phyloP scores from a whole-genome alignment of 805 yeast species.

The Komagataella pseudopastoris region DNA sequence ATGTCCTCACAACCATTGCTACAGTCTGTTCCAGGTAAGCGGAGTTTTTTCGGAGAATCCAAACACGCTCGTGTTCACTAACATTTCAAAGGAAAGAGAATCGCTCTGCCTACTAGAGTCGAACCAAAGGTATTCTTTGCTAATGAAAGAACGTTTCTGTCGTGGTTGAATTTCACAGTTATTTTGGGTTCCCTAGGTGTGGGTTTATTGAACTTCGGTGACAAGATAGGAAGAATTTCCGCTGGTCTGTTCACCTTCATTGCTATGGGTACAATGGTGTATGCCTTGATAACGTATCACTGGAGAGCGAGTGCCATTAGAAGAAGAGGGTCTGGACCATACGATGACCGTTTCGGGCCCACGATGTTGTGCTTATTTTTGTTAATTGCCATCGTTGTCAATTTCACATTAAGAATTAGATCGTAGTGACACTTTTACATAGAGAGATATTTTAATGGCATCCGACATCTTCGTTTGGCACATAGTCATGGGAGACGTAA shows the following conservation, averaged over 20 bases:
- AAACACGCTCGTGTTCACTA: slow-evolving; percentile 2
- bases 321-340: slow-evolving; percentile 97
- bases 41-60: not conserved
- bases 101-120: slow-evolving; percentile 94
- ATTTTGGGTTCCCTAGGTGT: slow-evolving; percentile 94
- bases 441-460: slow-evolving; percentile 5
- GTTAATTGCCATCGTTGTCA: slow-evolving; percentile 84
- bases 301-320: slow-evolving; percentile 99
- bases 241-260: slow-evolving; percentile 92
- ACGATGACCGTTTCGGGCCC: slow-evolving; percentile 97
- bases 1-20: slow-evolving; percentile 66
- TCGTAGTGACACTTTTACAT: slow-evolving; percentile 16
- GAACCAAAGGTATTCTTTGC: slow-evolving; percentile 99
- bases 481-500: not conserved
- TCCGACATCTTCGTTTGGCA: slow-evolving; percentile 7
- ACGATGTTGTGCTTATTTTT: slow-evolving; percentile 92
- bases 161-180: slow-evolving; percentile 99
- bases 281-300: slow-evolving; percentile 91
- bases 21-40: slow-evolving; percentile 57
- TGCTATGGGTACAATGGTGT: slow-evolving; percentile 96
- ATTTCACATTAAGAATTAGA: slow-evolving; percentile 73
- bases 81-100: slow-evolving; percentile 52
- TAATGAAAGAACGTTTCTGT: slow-evolving; percentile 93
- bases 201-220: slow-evolving; percentile 94
- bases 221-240: slow-evolving; percentile 78